Percentiles rank a stretch among this genome's conserved stretches.
Evolutionary conservation across 441 rosid species (phyloP).

Genomic region (Corymbia citriodora): DNA sequence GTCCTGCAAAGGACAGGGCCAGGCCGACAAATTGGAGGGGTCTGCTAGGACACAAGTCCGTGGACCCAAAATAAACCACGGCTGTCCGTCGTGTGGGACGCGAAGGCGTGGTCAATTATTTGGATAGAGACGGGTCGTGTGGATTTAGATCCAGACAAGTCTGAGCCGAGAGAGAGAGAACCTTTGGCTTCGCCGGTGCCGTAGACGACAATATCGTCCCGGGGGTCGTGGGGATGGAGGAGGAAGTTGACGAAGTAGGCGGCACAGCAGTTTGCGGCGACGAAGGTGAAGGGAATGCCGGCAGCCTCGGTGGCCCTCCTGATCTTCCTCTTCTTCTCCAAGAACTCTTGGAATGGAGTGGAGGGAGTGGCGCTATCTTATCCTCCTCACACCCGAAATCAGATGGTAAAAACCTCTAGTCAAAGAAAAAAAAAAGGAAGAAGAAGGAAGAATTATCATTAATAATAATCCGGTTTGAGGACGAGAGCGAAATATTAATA

Average conservation of each 20-base stretch:
- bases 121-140: background rate
- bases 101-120: background rate
- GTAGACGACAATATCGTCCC: slow-evolving; percentile 12
- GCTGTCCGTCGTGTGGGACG: background rate
- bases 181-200: slow-evolving; percentile 22
- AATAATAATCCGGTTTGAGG: background rate
- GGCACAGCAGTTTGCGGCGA: slow-evolving; percentile 28
- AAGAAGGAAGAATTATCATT: background rate
- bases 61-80: background rate
- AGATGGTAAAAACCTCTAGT: slow-evolving; percentile 40
- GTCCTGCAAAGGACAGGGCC: background rate
- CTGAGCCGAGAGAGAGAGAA: background rate
- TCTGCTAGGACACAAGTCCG: background rate
- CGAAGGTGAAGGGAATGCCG: slow-evolving; percentile 20
- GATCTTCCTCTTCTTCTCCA: slow-evolving; percentile 28
- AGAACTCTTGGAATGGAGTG: slow-evolving; percentile 22
- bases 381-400: slow-evolving; percentile 49
- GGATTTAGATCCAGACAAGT: background rate
- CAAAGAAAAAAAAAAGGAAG: background rate
- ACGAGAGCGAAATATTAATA: background rate
- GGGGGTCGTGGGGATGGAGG: slow-evolving; percentile 17
- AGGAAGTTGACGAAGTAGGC: slow-evolving; percentile 25
- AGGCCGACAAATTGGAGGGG: background rate
- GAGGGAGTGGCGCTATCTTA: slow-evolving; percentile 21
- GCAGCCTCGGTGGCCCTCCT: slow-evolving; percentile 37